phyloP scores from a whole-genome alignment of 2,329 filamentous ascomycete genomes.

The Periglandula ipomoeae region DNA sequence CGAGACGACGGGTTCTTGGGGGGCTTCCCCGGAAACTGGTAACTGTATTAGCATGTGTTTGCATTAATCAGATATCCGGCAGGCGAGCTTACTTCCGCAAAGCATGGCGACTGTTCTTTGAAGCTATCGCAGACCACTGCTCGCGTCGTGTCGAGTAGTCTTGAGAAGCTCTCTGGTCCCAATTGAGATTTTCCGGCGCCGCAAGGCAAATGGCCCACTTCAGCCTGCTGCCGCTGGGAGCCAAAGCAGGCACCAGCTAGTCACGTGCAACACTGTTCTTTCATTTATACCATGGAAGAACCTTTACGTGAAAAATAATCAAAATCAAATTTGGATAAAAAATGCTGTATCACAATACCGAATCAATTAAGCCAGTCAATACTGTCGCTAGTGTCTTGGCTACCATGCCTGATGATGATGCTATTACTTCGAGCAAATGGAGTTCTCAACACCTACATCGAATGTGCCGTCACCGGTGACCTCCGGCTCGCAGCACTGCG shows the following conservation, averaged over 20 bases:
- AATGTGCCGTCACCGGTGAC: background rate
- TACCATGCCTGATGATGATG: no score
- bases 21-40: slow-evolving; percentile 89
- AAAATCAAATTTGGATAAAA: no score
- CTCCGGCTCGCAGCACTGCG: background rate
- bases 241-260: background rate
- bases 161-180: slow-evolving; percentile 3
- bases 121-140: slow-evolving; percentile 14
- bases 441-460: background rate
- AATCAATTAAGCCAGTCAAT: no score
- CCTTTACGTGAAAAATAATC: background rate
- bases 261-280: slow-evolving; percentile 1
- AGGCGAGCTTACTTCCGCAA: slow-evolving; percentile 33
- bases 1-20: slow-evolving; percentile 89
- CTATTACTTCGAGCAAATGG: no score
- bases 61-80: no score
- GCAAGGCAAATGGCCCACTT: slow-evolving; percentile 1
- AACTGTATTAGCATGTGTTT: background rate
- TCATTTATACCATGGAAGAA: background rate
- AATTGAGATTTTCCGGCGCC: slow-evolving; percentile 16
- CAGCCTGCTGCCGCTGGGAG: background rate
- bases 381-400: no score
- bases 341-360: no score
- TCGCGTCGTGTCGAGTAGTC: slow-evolving; percentile 12
- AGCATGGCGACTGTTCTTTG: slow-evolving; percentile 30